Conservation (phyloP, 331 rosid species). For the Prunus yedoensis region DNA sequence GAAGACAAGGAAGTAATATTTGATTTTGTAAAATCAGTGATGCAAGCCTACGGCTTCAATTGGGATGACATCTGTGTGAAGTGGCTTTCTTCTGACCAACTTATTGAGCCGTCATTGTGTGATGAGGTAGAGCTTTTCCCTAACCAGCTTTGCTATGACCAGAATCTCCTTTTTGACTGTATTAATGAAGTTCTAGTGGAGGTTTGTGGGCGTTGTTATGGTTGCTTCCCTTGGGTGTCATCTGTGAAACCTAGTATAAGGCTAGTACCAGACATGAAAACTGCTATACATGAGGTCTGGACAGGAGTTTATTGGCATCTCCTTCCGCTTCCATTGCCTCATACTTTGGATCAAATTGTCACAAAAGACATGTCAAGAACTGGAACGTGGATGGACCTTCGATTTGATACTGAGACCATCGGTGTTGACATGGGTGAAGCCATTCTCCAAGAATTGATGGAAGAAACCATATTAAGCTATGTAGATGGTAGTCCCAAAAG, state of each 20-base stretch:
- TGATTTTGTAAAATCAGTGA: constrained; percentile 54
- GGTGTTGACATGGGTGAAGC: constrained; percentile 62
- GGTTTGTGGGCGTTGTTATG: constrained; percentile 54
- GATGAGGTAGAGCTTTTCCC: constrained; percentile 54
- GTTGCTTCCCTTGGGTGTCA: constrained; percentile 56
- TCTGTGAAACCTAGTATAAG: constrained; percentile 44
- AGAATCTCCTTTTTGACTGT: constrained; percentile 66
- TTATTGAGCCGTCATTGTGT: constrained; percentile 61
- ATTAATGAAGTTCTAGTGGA: constrained; percentile 68
- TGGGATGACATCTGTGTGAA: constrained; percentile 54
- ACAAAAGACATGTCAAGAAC: constrained; percentile 70
- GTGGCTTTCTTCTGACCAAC: constrained; percentile 69
- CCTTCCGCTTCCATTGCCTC: constrained; percentile 64
- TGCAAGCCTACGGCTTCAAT: constrained; percentile 64
- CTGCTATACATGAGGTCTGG: constrained; percentile 49
- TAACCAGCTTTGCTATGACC: constrained; percentile 56
- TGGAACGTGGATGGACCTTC: constrained; percentile 73
- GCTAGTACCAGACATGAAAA: constrained; percentile 44
- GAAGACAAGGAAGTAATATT: constrained; percentile 58
- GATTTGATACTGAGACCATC: constrained; percentile 53
- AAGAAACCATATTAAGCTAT: constrained; percentile 60
- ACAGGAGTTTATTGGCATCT: constrained; percentile 76
- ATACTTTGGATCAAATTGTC: constrained; percentile 76
- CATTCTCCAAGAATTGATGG: constrained; percentile 70
- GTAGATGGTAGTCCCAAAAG: constrained; percentile 27